Conservation (phyloP, 176 grass and related monocot genomes). For the Lolium rigidum region DNA sequence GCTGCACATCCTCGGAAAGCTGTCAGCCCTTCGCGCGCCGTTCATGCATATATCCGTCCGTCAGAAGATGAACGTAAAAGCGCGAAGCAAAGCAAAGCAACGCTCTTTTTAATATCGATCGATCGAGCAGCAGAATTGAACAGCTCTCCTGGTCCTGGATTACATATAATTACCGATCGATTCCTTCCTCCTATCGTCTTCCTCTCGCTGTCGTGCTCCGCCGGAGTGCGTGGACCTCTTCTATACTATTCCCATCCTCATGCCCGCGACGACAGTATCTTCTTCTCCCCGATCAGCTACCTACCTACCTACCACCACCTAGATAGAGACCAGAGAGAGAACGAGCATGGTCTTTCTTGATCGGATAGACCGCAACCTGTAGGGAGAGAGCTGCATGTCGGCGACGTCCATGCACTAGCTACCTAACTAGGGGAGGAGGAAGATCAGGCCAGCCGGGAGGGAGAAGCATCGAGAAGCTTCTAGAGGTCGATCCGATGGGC, state of each 20-base stretch:
- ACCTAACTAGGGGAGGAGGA: too few species aligned
- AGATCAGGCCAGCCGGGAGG: neutral
- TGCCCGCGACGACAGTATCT: neutral
- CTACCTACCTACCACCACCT: neutral
- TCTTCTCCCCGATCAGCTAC: neutral
- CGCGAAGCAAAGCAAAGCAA: constrained; percentile 40
- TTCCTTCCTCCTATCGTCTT: neutral
- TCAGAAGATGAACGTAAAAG: neutral
- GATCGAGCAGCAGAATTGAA: neutral
- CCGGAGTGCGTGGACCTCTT: neutral
- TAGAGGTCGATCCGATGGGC: constrained; percentile 40
- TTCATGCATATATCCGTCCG: neutral
- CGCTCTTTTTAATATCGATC: neutral
- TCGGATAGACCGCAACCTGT: neutral
- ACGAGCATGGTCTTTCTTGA: neutral
- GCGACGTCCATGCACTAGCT: neutral
- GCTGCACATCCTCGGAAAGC: constrained; percentile 27
- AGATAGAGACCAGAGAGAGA: neutral
- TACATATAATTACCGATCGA: neutral
- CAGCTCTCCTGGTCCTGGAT: constrained; percentile 4
- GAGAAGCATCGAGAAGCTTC: constrained; percentile 27
- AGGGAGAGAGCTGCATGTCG: neutral
- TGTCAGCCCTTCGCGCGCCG: neutral
- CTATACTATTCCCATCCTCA: neutral
- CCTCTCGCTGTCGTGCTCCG: neutral